Conservation (phyloP, 768 basidiomycete genomes). For the Harrya chromipes region DNA sequence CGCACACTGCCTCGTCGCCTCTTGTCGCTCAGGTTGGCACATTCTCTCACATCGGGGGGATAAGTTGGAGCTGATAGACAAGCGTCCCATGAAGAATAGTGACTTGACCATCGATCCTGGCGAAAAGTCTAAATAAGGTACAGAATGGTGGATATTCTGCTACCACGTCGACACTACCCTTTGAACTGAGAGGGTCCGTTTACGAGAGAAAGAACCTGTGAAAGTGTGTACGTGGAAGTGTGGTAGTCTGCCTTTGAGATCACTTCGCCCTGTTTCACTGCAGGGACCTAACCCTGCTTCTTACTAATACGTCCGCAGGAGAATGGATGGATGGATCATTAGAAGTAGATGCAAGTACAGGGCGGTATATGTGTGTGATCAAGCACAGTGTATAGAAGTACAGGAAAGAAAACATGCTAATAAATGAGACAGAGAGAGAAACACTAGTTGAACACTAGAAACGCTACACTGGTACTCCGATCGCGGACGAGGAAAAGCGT, state of each 20-base stretch:
- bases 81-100: constrained; percentile 9
- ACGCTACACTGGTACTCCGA: constrained; percentile 24
- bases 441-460: background rate
- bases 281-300: constrained; percentile 9
- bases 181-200: background rate
- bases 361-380: constrained; percentile 15
- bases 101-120: constrained; percentile 16
- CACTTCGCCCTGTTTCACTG: constrained; percentile 3
- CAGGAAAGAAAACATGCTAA: constrained; percentile 17
- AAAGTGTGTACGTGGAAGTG: constrained; percentile 10
- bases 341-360: constrained; percentile 19
- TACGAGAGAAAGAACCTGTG: constrained; percentile 9
- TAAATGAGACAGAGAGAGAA: constrained; percentile 12
- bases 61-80: constrained; percentile 11
- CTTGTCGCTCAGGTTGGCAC: background rate
- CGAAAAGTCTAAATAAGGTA: constrained; percentile 26
- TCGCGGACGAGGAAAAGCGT: constrained; percentile 15
- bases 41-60: constrained; percentile 19
- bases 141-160: background rate
- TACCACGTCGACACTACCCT: constrained; percentile 19
- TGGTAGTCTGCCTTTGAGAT: background rate
- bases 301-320: background rate
- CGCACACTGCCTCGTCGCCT: constrained; percentile 21
- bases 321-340: constrained; percentile 11
- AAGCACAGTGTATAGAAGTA: constrained; percentile 23